Conservation (phyloP, 176 grass and related monocot genomes). For the bread wheat (Triticum aestivum) region IWGSC_CS_RefSeq_v2.1 NC_057808.1:534248853-534249352, state of each 20-base stretch:
- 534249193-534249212: no score
- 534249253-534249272: neutral
- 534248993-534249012: neutral
- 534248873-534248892: neutral
- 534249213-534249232: neutral
- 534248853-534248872: neutral
- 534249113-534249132: neutral
- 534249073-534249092: neutral
- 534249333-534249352: neutral
- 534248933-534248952: neutral
- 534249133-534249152: neutral
- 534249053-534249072: neutral
- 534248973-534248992: neutral
- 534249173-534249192: neutral
- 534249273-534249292: neutral
- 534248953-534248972: neutral
- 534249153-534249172: neutral
- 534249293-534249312: neutral
- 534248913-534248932: neutral
- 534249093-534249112: neutral
- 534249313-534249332: neutral
- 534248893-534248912: neutral
- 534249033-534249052: neutral
- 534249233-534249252: neutral
- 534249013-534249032: neutral